These are phyloP conservation scores for Apiotrichum siamense DNA, from an alignment of 1,284 basidiomycete species.

Conservation along the genomic window DNA sequence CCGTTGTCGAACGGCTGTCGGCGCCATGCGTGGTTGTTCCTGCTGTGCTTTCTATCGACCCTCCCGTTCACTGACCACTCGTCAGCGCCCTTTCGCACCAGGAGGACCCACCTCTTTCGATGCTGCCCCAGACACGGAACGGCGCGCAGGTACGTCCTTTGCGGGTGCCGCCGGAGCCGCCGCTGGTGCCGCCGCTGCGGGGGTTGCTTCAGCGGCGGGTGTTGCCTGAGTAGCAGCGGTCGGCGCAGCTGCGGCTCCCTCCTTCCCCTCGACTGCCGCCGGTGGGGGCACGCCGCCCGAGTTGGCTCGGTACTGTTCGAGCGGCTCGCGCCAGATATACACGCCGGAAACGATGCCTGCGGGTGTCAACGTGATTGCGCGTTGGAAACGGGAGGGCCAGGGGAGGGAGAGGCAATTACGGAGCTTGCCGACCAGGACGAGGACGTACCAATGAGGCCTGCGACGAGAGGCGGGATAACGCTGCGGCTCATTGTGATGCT, in stretches of 20 bases:
- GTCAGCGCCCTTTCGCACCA: no score
- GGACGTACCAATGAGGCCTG: slow-evolving; percentile 28
- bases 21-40: no score
- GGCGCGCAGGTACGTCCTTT: no score
- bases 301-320: slow-evolving; percentile 19
- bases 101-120: no score
- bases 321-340: slow-evolving; percentile 32
- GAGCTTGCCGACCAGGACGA: neutral
- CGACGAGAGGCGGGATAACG: slow-evolving; percentile 23
- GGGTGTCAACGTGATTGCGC: no score
- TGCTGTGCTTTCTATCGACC: no score
- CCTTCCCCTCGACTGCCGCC: neutral
- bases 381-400: neutral
- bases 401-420: neutral
- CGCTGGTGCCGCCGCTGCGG: no score
- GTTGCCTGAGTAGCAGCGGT: no score
- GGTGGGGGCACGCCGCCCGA: neutral
- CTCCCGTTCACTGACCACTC: no score
- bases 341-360: slow-evolving; percentile 33
- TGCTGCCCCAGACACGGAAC: no score
- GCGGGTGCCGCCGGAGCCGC: neutral
- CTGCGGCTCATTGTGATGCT: slow-evolving; percentile 18
- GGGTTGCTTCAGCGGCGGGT: no score
- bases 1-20: no score
- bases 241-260: neutral